phyloP scores from a whole-genome alignment of 2,329 filamentous ascomycete genomes.

The Verticillium longisporum region DNA sequence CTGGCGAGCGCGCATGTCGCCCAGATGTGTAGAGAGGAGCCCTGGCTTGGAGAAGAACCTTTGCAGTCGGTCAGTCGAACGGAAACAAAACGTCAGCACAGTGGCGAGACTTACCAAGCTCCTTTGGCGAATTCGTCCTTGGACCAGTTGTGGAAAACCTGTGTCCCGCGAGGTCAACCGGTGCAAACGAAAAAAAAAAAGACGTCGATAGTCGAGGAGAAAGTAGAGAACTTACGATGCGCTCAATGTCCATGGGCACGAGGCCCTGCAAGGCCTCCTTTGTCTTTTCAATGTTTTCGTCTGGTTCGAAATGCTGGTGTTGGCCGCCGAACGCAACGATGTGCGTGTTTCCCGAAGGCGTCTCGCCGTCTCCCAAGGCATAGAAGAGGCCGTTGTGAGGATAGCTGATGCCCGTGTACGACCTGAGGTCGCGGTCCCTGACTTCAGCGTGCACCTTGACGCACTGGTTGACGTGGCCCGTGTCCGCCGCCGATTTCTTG shows the following conservation, averaged over 20 bases:
- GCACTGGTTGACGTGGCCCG: slow-evolving; percentile 36
- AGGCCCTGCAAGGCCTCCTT: slow-evolving; percentile 24
- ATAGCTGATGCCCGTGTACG: slow-evolving; percentile 34
- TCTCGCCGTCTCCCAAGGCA: slow-evolving; percentile 35
- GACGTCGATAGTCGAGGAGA: not conserved
- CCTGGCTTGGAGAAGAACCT: slow-evolving; percentile 30
- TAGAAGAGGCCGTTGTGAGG: slow-evolving; percentile 35
- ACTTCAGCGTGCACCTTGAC: slow-evolving; percentile 40
- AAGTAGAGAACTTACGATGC: slow-evolving; percentile 13
- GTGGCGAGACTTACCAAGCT: slow-evolving; percentile 21
- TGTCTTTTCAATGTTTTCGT: slow-evolving; percentile 27
- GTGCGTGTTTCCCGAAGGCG: slow-evolving; percentile 37
- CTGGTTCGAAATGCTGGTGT: slow-evolving; percentile 34
- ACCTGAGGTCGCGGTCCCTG: slow-evolving; percentile 29
- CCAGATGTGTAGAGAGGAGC: slow-evolving; percentile 28
- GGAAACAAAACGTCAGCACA: not conserved
- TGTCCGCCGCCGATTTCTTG: slow-evolving; percentile 26
- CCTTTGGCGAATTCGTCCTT: slow-evolving; percentile 39
- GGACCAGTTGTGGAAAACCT: slow-evolving; percentile 41
- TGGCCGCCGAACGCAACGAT: slow-evolving; percentile 37
- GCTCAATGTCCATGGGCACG: slow-evolving; percentile 22
- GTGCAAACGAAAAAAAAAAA: not conserved
- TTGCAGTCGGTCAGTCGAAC: not conserved
- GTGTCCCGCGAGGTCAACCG: not conserved
- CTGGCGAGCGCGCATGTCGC: slow-evolving; percentile 30